Evolutionary conservation across 345 rosid species (phyloP).

Genomic region (Eucalyptus curtisii): DNA sequence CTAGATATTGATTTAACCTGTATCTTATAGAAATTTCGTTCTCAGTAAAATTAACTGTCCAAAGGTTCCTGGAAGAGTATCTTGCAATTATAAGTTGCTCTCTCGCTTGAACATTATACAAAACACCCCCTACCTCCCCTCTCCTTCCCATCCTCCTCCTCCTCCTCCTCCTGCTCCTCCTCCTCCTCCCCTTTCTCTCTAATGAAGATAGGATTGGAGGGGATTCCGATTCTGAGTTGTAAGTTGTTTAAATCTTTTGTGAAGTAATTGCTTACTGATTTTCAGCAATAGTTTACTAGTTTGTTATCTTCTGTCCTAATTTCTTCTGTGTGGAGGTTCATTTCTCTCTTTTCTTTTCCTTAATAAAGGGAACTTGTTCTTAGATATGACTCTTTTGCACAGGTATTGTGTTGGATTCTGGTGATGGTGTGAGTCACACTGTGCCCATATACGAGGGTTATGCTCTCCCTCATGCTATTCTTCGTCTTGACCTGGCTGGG

Average conservation of each 20-base stretch:
- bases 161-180: no score
- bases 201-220: background rate
- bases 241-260: background rate
- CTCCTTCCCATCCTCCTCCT: no score
- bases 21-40: background rate
- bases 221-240: background rate
- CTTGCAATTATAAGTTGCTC: background rate
- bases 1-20: background rate
- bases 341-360: background rate
- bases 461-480: conserved; percentile 84
- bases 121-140: background rate
- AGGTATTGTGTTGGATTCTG: conserved; percentile 94
- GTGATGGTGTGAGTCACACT: conserved; percentile 94
- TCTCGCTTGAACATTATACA: background rate
- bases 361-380: background rate
- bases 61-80: background rate
- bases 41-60: background rate
- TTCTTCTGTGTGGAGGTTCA: background rate
- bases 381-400: background rate
- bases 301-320: background rate
- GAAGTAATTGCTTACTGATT: background rate
- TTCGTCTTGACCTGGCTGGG: conserved; percentile 88
- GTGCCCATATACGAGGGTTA: conserved; percentile 88
- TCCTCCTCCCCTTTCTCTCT: background rate
- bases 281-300: background rate